Evolutionary conservation across 768 basidiomycete genomes (phyloP).

Genomic region (Lentinula sp.): DNA sequence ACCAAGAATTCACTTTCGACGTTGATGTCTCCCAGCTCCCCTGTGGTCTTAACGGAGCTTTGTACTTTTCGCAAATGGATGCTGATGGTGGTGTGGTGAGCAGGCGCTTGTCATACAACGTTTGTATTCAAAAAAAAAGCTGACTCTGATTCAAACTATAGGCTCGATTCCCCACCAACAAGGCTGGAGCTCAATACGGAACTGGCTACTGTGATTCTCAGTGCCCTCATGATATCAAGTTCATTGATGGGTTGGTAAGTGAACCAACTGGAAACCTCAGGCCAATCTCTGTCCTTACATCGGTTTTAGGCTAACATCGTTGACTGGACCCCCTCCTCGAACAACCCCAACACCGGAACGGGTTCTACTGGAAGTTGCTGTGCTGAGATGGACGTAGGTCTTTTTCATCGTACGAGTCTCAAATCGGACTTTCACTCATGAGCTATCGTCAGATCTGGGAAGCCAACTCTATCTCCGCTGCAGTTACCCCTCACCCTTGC

Average conservation of each 20-base stretch:
- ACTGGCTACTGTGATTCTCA: conserved; percentile 64
- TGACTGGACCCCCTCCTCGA: conserved; percentile 23
- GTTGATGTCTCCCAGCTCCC: conserved; percentile 42
- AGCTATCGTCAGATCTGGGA: conserved; percentile 22
- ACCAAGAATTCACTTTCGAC: conserved; percentile 43
- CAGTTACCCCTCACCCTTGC: conserved; percentile 38
- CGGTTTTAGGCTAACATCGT: conserved; percentile 30
- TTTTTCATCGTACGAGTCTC: background rate
- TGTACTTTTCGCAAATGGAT: conserved; percentile 42
- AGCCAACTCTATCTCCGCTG: conserved; percentile 30
- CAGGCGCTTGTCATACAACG: too few species aligned
- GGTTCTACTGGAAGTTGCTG: conserved; percentile 31
- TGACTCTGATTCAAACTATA: background rate
- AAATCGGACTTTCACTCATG: background rate
- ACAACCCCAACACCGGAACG: conserved; percentile 28
- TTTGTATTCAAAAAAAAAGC: too few species aligned
- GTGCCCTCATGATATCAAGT: conserved; percentile 57
- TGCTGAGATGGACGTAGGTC: conserved; percentile 27
- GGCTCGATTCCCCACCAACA: conserved; percentile 38
- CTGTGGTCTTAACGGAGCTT: conserved; percentile 42
- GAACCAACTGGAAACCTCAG: too few species aligned
- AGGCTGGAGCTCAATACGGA: conserved; percentile 49
- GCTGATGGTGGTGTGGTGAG: conserved; percentile 42
- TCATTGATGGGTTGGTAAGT: conserved; percentile 51
- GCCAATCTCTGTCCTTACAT: background rate